Base-by-base conservation (phyloP, 2,329 filamentous ascomycete genomes). In the Colletotrichum viniferum region DNA sequence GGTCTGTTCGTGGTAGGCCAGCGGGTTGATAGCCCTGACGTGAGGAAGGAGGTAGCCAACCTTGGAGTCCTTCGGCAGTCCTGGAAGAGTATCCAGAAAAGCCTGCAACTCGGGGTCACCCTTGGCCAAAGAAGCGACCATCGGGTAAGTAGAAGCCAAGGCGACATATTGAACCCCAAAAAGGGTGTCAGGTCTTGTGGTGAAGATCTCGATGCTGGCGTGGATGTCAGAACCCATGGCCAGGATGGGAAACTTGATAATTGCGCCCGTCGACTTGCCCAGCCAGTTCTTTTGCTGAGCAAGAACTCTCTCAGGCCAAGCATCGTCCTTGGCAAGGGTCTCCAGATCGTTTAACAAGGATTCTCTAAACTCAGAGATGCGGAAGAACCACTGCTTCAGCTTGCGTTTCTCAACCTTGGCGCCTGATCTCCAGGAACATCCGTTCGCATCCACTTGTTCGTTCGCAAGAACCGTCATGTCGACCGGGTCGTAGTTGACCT, bases 381-480 rank as follows among this genome's bases (percentile, higher is more conserved):
- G 92, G 77, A 98, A 91, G 82, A 97, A 98, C 96, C 96, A 98
- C 83, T 98, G 96, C 84, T 94, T 95, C 63, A 97, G 87, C 78
- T 91, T 91, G 74, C 91, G 88, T 85, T 96, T 94, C 84, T 97
- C 94, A 21, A 97, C 95, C 82, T 94, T 93, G 65, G 94, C 95
- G 12, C 95, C 95, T 2, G 95, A 97, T 72, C 95, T 91, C 96
- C 96, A 98, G 3, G 95, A 98, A 79, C 88, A 91, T 36, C 96
- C 96, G 81, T 95, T 93, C 65, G 94, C 90, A 82, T 97, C 95
- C n/a, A 98, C 95, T 85, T 98, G 96, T 84, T 98, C 96, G 82
- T 98, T 98, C 13, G 96, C 96, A 74, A 98, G 87, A 18, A 98
- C 96, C 0, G 96, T 98, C 82, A 94, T 93, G 82, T 98, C 96